Evolutionary conservation across 139 green algal species (phyloP), one percentile per base, ranked within the genome.

Genomic region (Chlorella sorokiniana): DNA sequence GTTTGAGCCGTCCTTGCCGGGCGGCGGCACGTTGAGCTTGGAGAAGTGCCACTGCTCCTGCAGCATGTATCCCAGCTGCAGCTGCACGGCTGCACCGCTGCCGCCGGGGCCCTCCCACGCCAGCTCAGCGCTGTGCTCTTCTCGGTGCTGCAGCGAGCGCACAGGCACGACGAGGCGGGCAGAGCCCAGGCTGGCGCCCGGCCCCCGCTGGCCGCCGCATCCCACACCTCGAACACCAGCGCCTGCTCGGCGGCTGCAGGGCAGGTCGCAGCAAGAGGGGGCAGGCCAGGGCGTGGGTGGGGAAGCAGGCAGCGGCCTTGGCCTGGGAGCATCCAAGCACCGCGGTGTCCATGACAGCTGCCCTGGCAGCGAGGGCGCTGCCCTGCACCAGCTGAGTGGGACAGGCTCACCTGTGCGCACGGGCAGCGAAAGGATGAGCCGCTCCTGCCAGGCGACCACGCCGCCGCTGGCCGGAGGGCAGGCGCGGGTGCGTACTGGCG

Each of bases 341-440:
- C 11, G 48, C 48, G n/a, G n/a, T n/a, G 35, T 27, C 16, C n/a
- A 51, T 33, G 27, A n/a, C 69, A 54, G 38, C 51, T 70, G 40
- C 67, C 42, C 62, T 51, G 38, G 11, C 20, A 41, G 33, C 22
- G n/a, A n/a, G n/a, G n/a, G n/a, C 23, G 16, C 31, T 61, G 10
- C 52, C 52, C 11, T 61, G 6, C 52, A 4, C 11, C 52, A n/a
- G 20, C 52, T 5, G 3, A 10, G 1, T 4, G 9, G 22, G 54
- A 16, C 22, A 63, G 9, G 18, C 79, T 0, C 44, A 79, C 69
- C 63, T 84, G 31, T n/a, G 5, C 27, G 35, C 52, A 77, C 33
- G 10, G 87, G 90, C 59, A 95, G 83, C 25, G 85, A 70, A 33
- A 95, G 68, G 52, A 93, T 68, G 52, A 95, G 90, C 10, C 89